phyloP scores from a whole-genome alignment of 805 yeast species.

The Zygosaccharomyces siamensis region DNA sequence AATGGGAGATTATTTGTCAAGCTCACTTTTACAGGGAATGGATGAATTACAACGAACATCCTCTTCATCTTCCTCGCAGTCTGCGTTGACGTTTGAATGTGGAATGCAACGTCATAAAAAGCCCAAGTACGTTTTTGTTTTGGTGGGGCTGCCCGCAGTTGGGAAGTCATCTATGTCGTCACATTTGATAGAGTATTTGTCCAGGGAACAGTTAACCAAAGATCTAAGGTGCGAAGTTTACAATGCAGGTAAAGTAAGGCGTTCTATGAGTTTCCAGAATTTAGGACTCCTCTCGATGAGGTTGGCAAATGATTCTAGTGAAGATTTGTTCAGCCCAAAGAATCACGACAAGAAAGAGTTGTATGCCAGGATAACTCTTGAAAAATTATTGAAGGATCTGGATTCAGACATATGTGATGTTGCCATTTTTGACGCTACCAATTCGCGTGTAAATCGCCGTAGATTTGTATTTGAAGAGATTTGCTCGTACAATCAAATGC shows the following conservation, averaged over 20 bases:
- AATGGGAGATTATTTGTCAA: constrained; percentile 5
- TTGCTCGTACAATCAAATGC: constrained; percentile 17
- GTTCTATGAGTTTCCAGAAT: constrained; percentile 43
- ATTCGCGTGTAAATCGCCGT: constrained; percentile 45
- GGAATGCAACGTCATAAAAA: constrained; percentile 9
- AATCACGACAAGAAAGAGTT: constrained; percentile 43
- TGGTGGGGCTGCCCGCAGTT: constrained; percentile 74
- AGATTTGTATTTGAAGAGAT: constrained; percentile 27
- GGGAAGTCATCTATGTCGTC: constrained; percentile 72
- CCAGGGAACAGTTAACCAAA: constrained; percentile 27
- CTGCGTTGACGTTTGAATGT: constrained; percentile 13
- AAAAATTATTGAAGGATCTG: constrained; percentile 42
- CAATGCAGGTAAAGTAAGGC: constrained; percentile 70
- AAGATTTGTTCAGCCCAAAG: constrained; percentile 41
- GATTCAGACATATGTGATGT: constrained; percentile 43
- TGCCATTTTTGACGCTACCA: constrained; percentile 59
- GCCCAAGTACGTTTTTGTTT: constrained; percentile 56
- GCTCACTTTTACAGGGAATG: constrained; percentile 2
- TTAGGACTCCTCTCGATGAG: constrained; percentile 16
- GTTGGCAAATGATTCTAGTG: constrained; percentile 32
- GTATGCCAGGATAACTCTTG: constrained; percentile 50
- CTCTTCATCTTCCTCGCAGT: constrained; percentile 8
- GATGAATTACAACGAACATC: constrained; percentile 5
- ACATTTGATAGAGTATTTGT: constrained; percentile 53
- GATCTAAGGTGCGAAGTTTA: constrained; percentile 43